Evolutionary conservation across 2,329 filamentous ascomycete species (phyloP), one percentile per base, ranked within the genome.

Genomic region (Aotearoamyces nothofagi): DNA sequence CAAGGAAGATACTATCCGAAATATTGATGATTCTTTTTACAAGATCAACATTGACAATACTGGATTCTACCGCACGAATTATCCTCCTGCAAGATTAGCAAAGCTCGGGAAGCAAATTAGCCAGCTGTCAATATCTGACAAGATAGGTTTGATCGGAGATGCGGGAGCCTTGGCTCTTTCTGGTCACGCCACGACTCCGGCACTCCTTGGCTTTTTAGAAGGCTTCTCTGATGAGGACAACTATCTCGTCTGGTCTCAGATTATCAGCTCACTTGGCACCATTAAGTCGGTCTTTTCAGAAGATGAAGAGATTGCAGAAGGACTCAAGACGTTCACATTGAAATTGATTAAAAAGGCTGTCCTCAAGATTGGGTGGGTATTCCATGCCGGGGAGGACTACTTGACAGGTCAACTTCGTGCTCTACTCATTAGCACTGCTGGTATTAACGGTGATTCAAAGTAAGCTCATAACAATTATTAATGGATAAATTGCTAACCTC

Each of bases 51-150:
- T 77, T 35, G 73, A 87, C 31, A 79, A 87, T 33, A 84, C 77
- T 29, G 87, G 84, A 15, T 94, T 80, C 55, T 96, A 92, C 58
- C 72, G 86, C 36, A 90, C 87, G 27, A 93, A 92, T 55, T 92
- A 96, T 49, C 83, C 90, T 4, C 74, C 82, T n/a, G 63, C 71
- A 38, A 74, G 87, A 26, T 66, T 98, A 22, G 69, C 69, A 22
- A 83, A 83, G 56, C 72, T 98, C 14, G 79, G 81, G 33, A 67
- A 72, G 30, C 74, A 81, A 42, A 74, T 84, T 10, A 66, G 80
- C 40, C 73, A 74, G 41, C 65, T 98, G 14, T 80, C 66, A 38
- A 74, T 78, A 5, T 73, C 87, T 50, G 90, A 98, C 57, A 92
- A 90, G 60, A 93, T 96, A 43, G 82, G 83, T 22, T 70, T 94